Evolutionary conservation across 352 stramenopile genomes (phyloP).

Genomic region (Phytophthora hybrid): DNA sequence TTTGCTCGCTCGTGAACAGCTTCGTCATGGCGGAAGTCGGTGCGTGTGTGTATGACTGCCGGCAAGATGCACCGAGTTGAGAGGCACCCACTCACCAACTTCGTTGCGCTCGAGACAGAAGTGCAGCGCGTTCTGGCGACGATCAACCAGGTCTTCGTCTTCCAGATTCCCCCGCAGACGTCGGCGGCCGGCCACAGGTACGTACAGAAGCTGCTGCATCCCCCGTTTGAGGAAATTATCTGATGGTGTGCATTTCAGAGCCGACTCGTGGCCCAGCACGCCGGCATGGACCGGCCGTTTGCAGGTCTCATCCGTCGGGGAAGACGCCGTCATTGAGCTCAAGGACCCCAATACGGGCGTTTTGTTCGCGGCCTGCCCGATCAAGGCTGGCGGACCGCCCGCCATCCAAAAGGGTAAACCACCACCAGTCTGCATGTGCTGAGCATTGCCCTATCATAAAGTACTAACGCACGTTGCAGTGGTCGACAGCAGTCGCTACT

Average conservation of each 20-base stretch:
- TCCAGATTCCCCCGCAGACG: constrained; percentile 72
- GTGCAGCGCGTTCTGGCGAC: constrained; percentile 66
- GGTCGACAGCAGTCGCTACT: constrained; percentile 94
- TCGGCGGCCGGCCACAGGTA: constrained; percentile 69
- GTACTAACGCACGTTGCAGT: constrained; percentile 41
- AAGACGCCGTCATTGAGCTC: constrained; percentile 69
- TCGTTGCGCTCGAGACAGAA: constrained; percentile 28
- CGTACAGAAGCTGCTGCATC: too few species aligned
- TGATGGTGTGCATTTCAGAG: constrained; percentile 33
- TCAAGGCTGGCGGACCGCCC: constrained; percentile 62
- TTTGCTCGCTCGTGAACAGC: constrained; percentile 2
- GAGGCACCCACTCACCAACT: not conserved
- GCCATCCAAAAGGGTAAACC: constrained; percentile 69
- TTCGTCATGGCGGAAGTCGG: constrained; percentile 38
- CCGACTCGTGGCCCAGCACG: constrained; percentile 70
- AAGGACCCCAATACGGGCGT: constrained; percentile 61
- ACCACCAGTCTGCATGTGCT: not conserved
- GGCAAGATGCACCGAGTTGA: too few species aligned
- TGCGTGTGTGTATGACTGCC: constrained; percentile 4
- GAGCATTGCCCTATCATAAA: not conserved
- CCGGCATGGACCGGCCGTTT: constrained; percentile 70
- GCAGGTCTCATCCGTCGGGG: constrained; percentile 67
- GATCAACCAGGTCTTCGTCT: constrained; percentile 79
- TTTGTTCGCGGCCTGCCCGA: constrained; percentile 70
- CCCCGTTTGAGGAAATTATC: not conserved